Evolutionary conservation across 2,329 filamentous ascomycete species (phyloP), one percentile per base, ranked within the genome.

Genomic region (Talaromyces funiculosus): DNA sequence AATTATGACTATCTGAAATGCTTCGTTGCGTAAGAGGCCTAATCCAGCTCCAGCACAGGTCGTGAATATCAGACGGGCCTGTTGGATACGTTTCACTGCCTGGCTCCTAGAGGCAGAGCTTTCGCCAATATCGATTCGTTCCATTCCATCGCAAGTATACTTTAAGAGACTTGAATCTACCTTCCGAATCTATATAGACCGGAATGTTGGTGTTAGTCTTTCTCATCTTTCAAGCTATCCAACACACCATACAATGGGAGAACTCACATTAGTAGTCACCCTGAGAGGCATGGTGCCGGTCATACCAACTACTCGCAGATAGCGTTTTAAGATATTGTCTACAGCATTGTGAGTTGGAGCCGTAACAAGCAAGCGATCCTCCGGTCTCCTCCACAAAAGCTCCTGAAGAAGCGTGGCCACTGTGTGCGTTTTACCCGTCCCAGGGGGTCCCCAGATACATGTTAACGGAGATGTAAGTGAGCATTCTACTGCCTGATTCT

Each of bases 361-460:
- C 6, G 75, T 73, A 5, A 80, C 71, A 0, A 79, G 65, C 26
- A 78, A 67, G 2, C 72, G 64, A 1, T 63, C 65, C 4, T 67
- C 61, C 0, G 64, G 60, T 6, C 72, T 60, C 18, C 60, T 57
- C 31, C 31, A 33, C 31, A 33, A 33, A 33, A 33, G 31, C 31
- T 33, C 31, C 31, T 33, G 31, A 33, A 33, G 31, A 6, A 57
- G 57, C 22, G 74, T 68, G 1, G 77, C 73, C 6, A 78, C 73
- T 0, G 76, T 79, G 37, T 76, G 71, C 0, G 77, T 79, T 61
- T 80, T 80, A 3, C 77, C 77, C 0, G 78, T 79, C 3, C 78
- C 78, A 0, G 77, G 77, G 12, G 78, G 76, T 0, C 77, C 77
- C 77, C 78, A 79, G 3, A 80, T 67, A 47, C 74, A 78, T 2